Base-by-base conservation (phyloP, 2,329 filamentous ascomycete species). In the Pestalotiopsis sp. region DNA sequence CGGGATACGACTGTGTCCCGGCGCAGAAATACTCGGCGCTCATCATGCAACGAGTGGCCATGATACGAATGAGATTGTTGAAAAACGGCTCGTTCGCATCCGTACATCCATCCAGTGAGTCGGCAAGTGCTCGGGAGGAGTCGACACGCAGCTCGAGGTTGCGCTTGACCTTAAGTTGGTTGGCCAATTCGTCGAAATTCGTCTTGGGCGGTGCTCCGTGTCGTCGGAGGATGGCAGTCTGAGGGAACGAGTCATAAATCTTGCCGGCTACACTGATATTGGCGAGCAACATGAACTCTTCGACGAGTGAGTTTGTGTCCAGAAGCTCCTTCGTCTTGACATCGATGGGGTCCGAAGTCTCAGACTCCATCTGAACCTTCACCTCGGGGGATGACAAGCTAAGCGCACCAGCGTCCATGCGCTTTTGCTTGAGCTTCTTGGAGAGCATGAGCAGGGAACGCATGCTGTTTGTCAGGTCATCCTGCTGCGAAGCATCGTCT, bases 21-120 rank as follows among this genome's bases (percentile, higher is more conserved):
- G 95, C 93, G 82, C 93, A 96, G 82, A 99, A 99, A 83, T 99
- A 99, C 82, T 99, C 96, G 71, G 96, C 96, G 66, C 94, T 96
- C 86, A 97, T 97, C 96, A 99, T 99, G 87, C 96, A 99, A 25
- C 96, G 92, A 9, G 96, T 99, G 11, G 96, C 96, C 84, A 99
- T 93, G 82, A 99, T 97, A 78, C 96, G 93, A 74, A 99, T 92
- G 27, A 99, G 90, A 2, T 95, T 99, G 86, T 99, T 99, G 88
- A 99, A 98, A 85, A 98, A 99, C 36, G 95, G 94, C 75, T 98
- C 93, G 11, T 84, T 79, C 0, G 90, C 82, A 77, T 98, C 95
- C 62, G 92, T 86, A 79, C 96, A 99, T 41, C 82, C 84, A 80
- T 99, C 96, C 1, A 99, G 88, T 20, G 94, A 97, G 80, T 97